Evolutionary conservation across 169 alveolate species (phyloP), one percentile per base, ranked within the genome.

Genomic region (Plasmodium fragile): DNA sequence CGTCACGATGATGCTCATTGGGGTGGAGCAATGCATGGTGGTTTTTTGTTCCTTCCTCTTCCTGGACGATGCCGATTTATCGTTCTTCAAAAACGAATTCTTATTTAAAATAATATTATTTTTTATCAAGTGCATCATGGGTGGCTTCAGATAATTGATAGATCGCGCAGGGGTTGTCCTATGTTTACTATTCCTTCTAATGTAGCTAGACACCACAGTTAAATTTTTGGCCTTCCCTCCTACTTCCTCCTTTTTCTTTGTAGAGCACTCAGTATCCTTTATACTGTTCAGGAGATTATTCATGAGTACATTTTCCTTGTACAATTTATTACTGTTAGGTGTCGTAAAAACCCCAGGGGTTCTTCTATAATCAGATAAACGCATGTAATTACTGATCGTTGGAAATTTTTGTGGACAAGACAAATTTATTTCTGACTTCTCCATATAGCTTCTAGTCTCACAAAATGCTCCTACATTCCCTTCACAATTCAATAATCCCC

Each of bases 101-200:
- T 65, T 85, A 34, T 85, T 85, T 10, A 39, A 49, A 30, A 59
- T 77, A 10, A 89, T 25, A 89, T 89, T 43, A 89, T 78, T 89
- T 65, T 69, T 89, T 13, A 89, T 78, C 18, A 77, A 36, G 43
- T 55, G 65, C 81, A 78, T 89, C 25, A 59, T 59, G 10, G 94
- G 94, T 10, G 94, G 94, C 34, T 89, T 89, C 72, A 89, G 70
- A 89, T 89, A 89, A 78, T 89, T 89, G 43, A 89, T 39, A 10
- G 94, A 53, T 3, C 72, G 90, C 4, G 94, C 94, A 25, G 94
- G 94, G 16, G 90, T 72, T 13, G 94, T 89, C 71, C 78, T 89
- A 65, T 89, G 94, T 72, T 89, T 89, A 65, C 94, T 89, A 30
- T 89, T 89, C 5, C 69, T 30, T 36, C 94, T 70, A 18, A 89